Base-by-base conservation (phyloP, 2,329 filamentous ascomycete species). In the Cercospora brassicicola region DNA sequence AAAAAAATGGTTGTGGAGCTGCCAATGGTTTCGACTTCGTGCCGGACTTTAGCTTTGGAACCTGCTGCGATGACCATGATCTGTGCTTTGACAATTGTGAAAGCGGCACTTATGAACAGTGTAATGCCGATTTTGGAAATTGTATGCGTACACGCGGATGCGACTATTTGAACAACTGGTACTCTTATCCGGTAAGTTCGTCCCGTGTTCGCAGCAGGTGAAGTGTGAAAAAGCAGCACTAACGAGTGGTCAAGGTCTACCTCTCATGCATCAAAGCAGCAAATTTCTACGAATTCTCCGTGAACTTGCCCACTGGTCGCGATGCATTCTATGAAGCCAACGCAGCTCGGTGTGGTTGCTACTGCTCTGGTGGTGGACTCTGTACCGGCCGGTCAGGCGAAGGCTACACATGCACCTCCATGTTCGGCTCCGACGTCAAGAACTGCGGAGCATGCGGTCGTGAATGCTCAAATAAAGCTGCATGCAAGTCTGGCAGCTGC, bases 81-180 rank as follows among this genome's bases (percentile, higher is more conserved):
- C 10, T 53, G 9, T 69, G 64, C 42, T 69, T 53, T 42, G 67
- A 69, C 31, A 42, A 69, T n/a, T 66, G 64, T 60, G 56, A 62
- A 31, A 11, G 26, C 13, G 59, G 64, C 18, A 69, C 56, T 4
- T 66, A 62, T n/a, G 64, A 66, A 45, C 15, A 10, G 4, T 69
- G 64, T 36, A 66, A 69, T 30, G 15, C n/a, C 33, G 20, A 63
- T 1, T 66, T 66, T 42, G 28, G 23, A 10, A 33, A 31, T 7
- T 62, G 59, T 23, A 64, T 68, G 57, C 39, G 57, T 7, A 36
- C 31, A 8, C 20, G 10, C 4, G 62, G 66, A 11, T 68, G 63
- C 28, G 56, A 30, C 2, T 36, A 26, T 15, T n/a, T 60, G 2
- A 15, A 68, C 8, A 9, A 62, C 15, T 68, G 66, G 62, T 62